Base-by-base conservation (phyloP, 805 yeast species). In the Millerago galiae region DNA sequence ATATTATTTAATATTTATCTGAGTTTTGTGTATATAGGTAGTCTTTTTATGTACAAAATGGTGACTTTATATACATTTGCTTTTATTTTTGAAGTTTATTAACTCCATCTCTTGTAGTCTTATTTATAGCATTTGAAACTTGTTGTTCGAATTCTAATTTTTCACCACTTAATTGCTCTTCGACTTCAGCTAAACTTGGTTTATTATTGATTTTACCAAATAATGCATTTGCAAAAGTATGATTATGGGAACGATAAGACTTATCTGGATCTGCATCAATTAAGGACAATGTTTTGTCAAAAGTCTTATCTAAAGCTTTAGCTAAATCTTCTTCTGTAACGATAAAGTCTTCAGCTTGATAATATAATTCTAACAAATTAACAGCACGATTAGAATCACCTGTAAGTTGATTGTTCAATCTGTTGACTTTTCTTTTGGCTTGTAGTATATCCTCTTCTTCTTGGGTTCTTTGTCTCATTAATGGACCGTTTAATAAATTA, bases 381-480 rank as follows among this genome's bases (percentile, higher is more conserved):
- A 66, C 66, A 13, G 89, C 77, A 52, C 74, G 74, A 35, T 65
- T 62, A 48, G 75, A 77, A 50, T 76, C 71, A 5, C 69, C 70
- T 39, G 64, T 66, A 45, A 82, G 70, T 52, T 79, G 79, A 12
- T 63, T 58, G 34, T 71, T 64, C 47, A 74, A 68, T 59, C 93
- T 74, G 63, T 89, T 90, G 52, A 83, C 75, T 37, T 67, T 62
- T 51, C 90, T 73, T 60, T 83, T 85, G 53, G 77, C 72, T 26
- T 62, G 53, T 49, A 86, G 64, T 25, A 74, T 54, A 41, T 71
- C 74, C 39, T 64, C 60, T 63, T 90, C 95, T 54, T 81, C 93
- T 18, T 66, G 69, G 0, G 95, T 83, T 61, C 95, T 74, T 37
- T 66, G 75, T 56, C 83, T 74, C 70, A 90, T 75, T 46, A 88